Conservation (phyloP, 129 eudicot genomes). For the Ambrosia trifida region DNA sequence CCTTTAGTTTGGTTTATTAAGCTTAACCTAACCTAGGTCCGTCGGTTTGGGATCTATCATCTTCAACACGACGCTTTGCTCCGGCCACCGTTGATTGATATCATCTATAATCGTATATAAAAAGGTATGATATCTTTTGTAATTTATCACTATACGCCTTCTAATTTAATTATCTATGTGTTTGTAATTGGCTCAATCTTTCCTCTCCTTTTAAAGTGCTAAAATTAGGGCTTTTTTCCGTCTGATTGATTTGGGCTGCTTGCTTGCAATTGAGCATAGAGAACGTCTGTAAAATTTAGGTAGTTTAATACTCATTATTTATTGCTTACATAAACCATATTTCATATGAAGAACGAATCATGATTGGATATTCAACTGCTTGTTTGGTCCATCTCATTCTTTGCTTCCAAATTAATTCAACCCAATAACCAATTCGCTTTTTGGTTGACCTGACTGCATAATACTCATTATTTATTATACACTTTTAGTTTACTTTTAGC, state of each 20-base stretch:
- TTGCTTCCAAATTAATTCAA: too few species aligned
- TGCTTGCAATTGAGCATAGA: not conserved
- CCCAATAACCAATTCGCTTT: too few species aligned
- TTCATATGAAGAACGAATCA: not conserved
- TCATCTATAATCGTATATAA: not conserved
- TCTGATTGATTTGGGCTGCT: not conserved
- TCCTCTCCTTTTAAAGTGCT: not conserved
- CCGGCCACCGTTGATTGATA: not conserved
- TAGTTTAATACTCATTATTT: not conserved
- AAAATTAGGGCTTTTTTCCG: not conserved
- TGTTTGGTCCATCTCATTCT: not conserved
- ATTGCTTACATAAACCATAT: not conserved
- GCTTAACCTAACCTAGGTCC: not conserved
- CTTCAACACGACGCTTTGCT: not conserved
- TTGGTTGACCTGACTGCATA: too few species aligned
- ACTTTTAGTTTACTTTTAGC: too few species aligned
- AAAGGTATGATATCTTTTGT: not conserved
- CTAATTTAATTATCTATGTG: not conserved
- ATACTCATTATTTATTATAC: too few species aligned
- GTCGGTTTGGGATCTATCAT: not conserved
- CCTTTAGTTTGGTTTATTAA: too few species aligned
- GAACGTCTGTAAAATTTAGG: not conserved
- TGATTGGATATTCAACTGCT: not conserved
- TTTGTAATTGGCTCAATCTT: not conserved
- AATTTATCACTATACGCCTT: not conserved